phyloP scores from a whole-genome alignment of 2,329 filamentous ascomycete species.

The Coniochaeta ligniaria region DNA sequence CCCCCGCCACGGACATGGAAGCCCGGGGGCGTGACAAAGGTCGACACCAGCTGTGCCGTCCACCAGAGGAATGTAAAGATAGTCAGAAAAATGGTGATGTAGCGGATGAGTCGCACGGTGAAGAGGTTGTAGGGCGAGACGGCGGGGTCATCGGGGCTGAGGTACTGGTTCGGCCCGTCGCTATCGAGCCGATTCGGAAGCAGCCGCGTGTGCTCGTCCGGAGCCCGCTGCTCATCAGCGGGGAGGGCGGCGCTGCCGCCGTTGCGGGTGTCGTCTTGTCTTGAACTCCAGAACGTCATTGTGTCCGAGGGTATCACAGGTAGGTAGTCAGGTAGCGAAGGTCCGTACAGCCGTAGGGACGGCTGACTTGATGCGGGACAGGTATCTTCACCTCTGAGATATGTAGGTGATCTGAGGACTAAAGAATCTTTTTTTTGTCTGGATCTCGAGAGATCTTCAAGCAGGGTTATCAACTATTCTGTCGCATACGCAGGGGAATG shows the following conservation, averaged over 20 bases:
- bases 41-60: conserved; percentile 78
- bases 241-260: conserved; percentile 15
- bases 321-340: no score
- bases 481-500: neutral
- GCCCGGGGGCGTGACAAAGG: conserved; percentile 83
- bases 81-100: conserved; percentile 70
- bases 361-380: neutral
- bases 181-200: conserved; percentile 60
- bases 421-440: neutral
- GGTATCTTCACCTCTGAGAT: neutral
- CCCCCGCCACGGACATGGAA: conserved; percentile 84
- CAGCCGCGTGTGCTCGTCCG: conserved; percentile 55
- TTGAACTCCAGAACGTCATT: conserved; percentile 3
- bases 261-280: conserved; percentile 14
- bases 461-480: neutral
- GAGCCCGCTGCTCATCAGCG: conserved; percentile 13
- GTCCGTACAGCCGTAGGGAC: no score
- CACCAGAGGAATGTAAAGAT: conserved; percentile 83
- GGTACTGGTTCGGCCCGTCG: conserved; percentile 34
- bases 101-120: conserved; percentile 75
- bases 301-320: neutral
- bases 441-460: neutral
- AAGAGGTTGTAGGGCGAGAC: conserved; percentile 94
- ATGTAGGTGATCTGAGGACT: neutral
- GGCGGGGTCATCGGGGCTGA: conserved; percentile 74